A percentile compares a stretch with the other conserved stretches of the same genome.
Conservation (phyloP, 148 eudicot species). For the Camellia lanceoleosa region DNA sequence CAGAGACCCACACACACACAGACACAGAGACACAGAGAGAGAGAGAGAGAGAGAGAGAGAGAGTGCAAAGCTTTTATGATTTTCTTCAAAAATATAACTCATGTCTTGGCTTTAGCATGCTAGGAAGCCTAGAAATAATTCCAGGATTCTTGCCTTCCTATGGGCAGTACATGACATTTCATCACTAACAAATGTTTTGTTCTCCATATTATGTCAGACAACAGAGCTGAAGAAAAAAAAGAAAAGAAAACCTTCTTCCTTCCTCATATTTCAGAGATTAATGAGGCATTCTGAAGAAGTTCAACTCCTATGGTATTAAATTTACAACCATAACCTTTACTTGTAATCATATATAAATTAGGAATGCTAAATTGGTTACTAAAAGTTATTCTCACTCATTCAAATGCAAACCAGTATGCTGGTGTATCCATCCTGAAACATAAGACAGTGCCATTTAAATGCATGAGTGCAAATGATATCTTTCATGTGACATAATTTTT, state of each 20-base stretch:
- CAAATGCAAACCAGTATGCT: neutral
- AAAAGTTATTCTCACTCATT: conserved; percentile 3
- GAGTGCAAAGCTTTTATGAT: neutral
- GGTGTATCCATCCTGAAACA: neutral
- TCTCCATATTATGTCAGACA: neutral
- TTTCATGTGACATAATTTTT: too few relatives aligned
- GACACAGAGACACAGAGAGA: too few relatives aligned
- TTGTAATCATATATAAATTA: neutral
- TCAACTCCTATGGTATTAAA: neutral
- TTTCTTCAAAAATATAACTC: too few relatives aligned
- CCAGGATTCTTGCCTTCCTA: too few relatives aligned
- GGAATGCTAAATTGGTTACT: neutral
- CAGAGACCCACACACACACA: too few relatives aligned
- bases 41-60: neutral
- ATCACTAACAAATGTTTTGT: neutral
- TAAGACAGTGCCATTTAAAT: neutral
- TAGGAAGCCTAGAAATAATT: too few relatives aligned
- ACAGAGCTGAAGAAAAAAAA: neutral
- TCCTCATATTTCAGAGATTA: neutral
- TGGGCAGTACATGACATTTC: too few relatives aligned
- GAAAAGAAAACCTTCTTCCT: neutral
- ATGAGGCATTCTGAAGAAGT: neutral
- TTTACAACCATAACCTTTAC: neutral
- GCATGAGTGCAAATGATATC: neutral
- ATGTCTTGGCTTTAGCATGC: neutral